Base-by-base conservation (phyloP, 371 early-diverging fungal genomes). In the Thermomucor indicae-seudaticae region DNA sequence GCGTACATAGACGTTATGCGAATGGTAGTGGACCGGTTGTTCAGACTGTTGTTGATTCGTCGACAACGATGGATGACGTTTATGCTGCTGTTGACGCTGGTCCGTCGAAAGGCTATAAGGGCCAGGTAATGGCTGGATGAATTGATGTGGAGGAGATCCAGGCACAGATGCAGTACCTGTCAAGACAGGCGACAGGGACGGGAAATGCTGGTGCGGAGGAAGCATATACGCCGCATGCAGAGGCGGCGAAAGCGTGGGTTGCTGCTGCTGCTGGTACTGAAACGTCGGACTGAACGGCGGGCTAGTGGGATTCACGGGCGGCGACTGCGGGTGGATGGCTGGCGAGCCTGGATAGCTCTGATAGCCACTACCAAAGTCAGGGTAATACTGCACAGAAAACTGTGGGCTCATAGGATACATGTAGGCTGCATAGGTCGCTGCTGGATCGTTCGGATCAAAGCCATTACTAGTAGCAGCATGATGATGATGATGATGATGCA, bases 1-100 rank as follows among this genome's bases (percentile, higher is more conserved):
- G 58, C 90, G 81, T 44, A 95, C 85, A 53, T 95, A 93, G 30
- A 93, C 79, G 60, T 95, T 95, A 45, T 59, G 70, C 19, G 70
- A 44, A 41, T 69, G 74, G 49, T 57, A 63, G 27, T 64, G 58
- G 27, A 22, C 25, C 4, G 47, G n/a, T 43, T 50, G 20, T 45
- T 57, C 38, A 22, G 20, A 14, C 14, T 48, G 43, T 35, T 22
- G 28, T 14, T 52, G 52, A 23, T 49, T 43, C 17, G 32, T 40
- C 41, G 41, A 29, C 28, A 43, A 31, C 28, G 39, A 32, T 17
- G 46, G 54, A n/a, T 44, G 28, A 16, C 51, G 47, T 17, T 41
- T 57, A 22, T 57, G 46, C 12, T 45, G 41, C n/a, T n/a, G 11
- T 32, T 43, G 25, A 51, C 24, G 37, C 47, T 16, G 37, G 19